Conservation (phyloP, 305 asterid genomes). For the Striga hermonthica region DNA sequence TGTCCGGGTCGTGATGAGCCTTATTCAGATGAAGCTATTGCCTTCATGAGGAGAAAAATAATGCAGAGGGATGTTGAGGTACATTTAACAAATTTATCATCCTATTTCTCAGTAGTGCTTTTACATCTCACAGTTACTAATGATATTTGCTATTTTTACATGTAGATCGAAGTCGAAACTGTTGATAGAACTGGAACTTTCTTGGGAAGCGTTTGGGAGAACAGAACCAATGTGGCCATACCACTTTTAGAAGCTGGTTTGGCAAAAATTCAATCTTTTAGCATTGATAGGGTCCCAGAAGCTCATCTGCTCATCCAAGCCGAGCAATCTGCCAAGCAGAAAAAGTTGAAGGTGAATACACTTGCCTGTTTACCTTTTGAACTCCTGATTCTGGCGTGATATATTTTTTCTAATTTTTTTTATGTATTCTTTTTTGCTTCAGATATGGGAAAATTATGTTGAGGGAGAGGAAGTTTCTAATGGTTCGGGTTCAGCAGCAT, state of each 20-base stretch:
- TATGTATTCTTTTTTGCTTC: slow-evolving; percentile 5
- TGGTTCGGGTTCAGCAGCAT: slow-evolving; percentile 45
- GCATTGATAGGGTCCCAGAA: slow-evolving; percentile 78
- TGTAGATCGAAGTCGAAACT: slow-evolving; percentile 91
- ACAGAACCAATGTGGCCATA: slow-evolving; percentile 67
- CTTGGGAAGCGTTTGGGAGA: slow-evolving; percentile 90
- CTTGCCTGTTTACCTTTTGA: slow-evolving; percentile 3
- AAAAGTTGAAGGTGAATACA: slow-evolving; percentile 74
- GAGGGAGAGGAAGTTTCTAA: slow-evolving; percentile 87
- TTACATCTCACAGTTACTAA: slow-evolving; percentile 26
- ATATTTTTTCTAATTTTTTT: slow-evolving; percentile 26
- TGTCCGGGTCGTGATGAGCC: slow-evolving; percentile 97
- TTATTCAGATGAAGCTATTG: slow-evolving; percentile 90
- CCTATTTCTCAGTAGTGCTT: slow-evolving; percentile 16
- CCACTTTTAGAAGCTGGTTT: slow-evolving; percentile 89
- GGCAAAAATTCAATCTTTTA: slow-evolving; percentile 86
- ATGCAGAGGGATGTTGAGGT: slow-evolving; percentile 99
- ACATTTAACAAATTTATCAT: slow-evolving; percentile 22
- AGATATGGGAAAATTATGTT: slow-evolving; percentile 89
- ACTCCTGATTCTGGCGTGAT: slow-evolving; percentile 13
- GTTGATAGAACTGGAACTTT: slow-evolving; percentile 97
- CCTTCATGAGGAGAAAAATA: slow-evolving; percentile 93
- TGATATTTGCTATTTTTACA: slow-evolving; percentile 18
- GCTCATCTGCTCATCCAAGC: slow-evolving; percentile 88
- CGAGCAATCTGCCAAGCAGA: slow-evolving; percentile 84